These are phyloP conservation scores for Lepidium didymum DNA, from an alignment of 345 rosid species.

Conservation along the genomic window DNA sequence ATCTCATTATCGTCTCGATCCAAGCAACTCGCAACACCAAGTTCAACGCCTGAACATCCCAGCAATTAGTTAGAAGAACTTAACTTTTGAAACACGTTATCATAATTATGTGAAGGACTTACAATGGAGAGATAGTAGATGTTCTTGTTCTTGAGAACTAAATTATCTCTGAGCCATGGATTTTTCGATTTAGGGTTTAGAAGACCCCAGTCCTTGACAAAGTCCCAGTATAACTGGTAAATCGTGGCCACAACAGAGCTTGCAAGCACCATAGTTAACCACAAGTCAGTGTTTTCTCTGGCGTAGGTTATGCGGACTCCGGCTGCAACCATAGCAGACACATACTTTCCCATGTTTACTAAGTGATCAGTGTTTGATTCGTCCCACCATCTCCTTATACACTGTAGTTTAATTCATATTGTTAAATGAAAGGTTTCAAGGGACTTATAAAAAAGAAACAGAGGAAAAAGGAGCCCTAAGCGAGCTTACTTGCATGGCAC, in stretches of 20 bases:
- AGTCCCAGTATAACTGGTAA: slow-evolving; percentile 96
- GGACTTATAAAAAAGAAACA: neutral
- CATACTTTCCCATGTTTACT: slow-evolving; percentile 95
- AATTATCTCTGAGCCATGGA: slow-evolving; percentile 75
- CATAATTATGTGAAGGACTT: slow-evolving; percentile 22
- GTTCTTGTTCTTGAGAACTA: slow-evolving; percentile 66
- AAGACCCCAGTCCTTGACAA: slow-evolving; percentile 90
- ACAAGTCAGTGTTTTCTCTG: slow-evolving; percentile 34
- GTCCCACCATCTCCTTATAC: slow-evolving; percentile 90
- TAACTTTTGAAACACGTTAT: neutral
- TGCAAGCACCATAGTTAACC: slow-evolving; percentile 52
- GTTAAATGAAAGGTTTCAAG: neutral
- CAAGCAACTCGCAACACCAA: slow-evolving; percentile 70
- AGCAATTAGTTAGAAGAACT: neutral
- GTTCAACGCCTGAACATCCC: slow-evolving; percentile 56
- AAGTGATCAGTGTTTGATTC: slow-evolving; percentile 58
- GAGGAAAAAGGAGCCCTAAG: neutral
- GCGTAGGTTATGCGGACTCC: slow-evolving; percentile 78
- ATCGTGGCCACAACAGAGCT: slow-evolving; percentile 65
- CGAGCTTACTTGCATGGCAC: slow-evolving; percentile 81
- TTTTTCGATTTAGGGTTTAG: slow-evolving; percentile 65
- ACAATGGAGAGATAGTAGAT: slow-evolving; percentile 76
- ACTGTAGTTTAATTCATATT: slow-evolving; percentile 29
- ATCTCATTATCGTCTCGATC: slow-evolving; percentile 69
- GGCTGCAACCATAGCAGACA: slow-evolving; percentile 94